Conservation (phyloP, 1,139 yeast genomes). For the Yamadazyma triangularis region DNA sequence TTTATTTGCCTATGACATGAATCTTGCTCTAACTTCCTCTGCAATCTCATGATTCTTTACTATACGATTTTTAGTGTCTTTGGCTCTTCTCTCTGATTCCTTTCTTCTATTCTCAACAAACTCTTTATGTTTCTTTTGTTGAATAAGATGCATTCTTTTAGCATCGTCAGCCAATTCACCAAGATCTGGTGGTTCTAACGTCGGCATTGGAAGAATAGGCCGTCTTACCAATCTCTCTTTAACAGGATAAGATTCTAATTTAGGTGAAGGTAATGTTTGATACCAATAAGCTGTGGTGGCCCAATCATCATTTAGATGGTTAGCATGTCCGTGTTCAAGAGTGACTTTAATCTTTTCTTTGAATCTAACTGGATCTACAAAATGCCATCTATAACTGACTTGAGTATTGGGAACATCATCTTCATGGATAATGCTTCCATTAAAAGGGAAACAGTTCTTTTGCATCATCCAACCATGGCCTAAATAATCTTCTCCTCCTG, state of each 20-base stretch:
- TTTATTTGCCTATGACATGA: too few relatives aligned
- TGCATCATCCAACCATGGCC: conserved; percentile 3
- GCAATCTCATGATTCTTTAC: background rate
- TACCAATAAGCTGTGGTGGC: conserved; percentile 4
- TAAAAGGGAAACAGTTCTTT: conserved; percentile 1
- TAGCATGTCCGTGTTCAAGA: conserved; percentile 3
- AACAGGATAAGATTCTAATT: background rate
- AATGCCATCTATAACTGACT: conserved; percentile 3
- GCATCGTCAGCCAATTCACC: background rate
- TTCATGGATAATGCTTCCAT: conserved; percentile 3
- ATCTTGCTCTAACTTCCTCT: background rate
- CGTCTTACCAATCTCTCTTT: conserved; percentile 1
- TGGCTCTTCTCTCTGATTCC: background rate
- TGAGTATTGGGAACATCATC: conserved; percentile 3
- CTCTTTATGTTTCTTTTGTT: background rate
- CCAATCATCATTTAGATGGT: conserved; percentile 4
- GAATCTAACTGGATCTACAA: conserved; percentile 4
- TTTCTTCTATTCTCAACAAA: background rate
- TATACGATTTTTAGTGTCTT: conserved; percentile 1
- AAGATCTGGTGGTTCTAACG: conserved; percentile 1
- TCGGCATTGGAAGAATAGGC: background rate
- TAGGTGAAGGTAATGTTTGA: conserved; percentile 2
- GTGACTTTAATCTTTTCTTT: conserved; percentile 3
- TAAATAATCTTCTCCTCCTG: conserved; percentile 2
- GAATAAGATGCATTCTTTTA: conserved; percentile 1